These are phyloP conservation scores for Arachis stenosperma DNA, from an alignment of 306 rosid species.

Conservation along the genomic window DNA sequence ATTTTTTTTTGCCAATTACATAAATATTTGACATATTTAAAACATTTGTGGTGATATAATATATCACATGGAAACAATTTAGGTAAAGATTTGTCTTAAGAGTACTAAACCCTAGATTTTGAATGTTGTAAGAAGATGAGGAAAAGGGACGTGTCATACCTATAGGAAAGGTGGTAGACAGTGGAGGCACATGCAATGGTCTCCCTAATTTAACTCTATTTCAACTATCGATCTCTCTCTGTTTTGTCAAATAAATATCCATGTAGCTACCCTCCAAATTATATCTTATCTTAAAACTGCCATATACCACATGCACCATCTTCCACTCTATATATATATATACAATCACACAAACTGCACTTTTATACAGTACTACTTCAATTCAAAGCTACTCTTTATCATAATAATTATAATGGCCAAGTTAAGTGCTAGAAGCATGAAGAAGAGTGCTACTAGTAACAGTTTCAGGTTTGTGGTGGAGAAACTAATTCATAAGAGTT, in stretches of 20 bases:
- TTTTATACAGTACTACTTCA: no score
- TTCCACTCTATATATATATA: no score
- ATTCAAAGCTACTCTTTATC: no score
- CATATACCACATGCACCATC: neutral
- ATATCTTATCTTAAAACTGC: constrained; percentile 10
- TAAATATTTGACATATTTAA: no score
- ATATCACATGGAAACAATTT: no score
- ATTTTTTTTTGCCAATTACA: no score
- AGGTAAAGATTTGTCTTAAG: no score
- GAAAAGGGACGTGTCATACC: constrained; percentile 54
- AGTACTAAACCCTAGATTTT: no score
- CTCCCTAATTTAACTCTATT: constrained; percentile 39
- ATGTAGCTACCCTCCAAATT: constrained; percentile 35
- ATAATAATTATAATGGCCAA: constrained; percentile 48
- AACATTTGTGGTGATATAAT: no score
- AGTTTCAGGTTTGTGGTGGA: constrained; percentile 55
- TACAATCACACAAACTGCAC: no score
- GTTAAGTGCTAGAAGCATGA: constrained; percentile 44
- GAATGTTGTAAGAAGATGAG: no score
- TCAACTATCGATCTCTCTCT: constrained; percentile 9
- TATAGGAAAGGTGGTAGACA: constrained; percentile 38
- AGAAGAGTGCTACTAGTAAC: constrained; percentile 22
- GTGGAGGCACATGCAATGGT: constrained; percentile 68
- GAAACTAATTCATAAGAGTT: constrained; percentile 62
- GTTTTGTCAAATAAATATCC: neutral